phyloP scores from a whole-genome alignment of 2,329 filamentous ascomycete species.

The Aspergillus novofumigatus region DNA sequence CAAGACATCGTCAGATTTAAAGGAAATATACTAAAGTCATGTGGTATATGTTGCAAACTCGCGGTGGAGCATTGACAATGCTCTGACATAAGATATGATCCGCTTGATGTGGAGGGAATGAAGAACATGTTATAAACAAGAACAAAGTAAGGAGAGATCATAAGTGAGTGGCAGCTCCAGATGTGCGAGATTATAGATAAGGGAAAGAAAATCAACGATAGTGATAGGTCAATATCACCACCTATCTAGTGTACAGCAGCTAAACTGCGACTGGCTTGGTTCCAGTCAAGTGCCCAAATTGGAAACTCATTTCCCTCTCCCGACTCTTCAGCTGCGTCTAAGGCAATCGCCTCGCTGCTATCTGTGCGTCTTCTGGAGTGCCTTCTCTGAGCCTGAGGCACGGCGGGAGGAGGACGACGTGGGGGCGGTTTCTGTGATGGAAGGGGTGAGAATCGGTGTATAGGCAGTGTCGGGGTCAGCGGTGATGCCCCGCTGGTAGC shows the following conservation, averaged over 20 bases:
- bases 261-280: conserved; percentile 38
- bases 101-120: not conserved
- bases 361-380: conserved; percentile 41
- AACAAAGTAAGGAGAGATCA: not conserved
- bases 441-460: conserved; percentile 37
- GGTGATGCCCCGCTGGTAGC: conserved; percentile 36
- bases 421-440: conserved; percentile 31
- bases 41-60: not conserved
- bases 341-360: conserved; percentile 45
- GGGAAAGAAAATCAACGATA: conserved; percentile 2
- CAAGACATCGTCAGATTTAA: not conserved
- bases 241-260: conserved; percentile 33
- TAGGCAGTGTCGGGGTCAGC: conserved; percentile 36
- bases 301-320: conserved; percentile 53
- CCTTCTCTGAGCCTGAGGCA: conserved; percentile 29
- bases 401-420: conserved; percentile 27
- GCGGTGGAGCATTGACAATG: not conserved
- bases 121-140: not conserved
- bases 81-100: not conserved
- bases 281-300: conserved; percentile 38
- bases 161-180: not conserved
- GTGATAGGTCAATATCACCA: not conserved
- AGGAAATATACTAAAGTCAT: not conserved
- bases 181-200: not conserved
- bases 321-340: conserved; percentile 45